Evolutionary conservation across 2,329 filamentous ascomycete genomes (phyloP), one percentile per base, ranked within the genome.

Genomic region (Trichoderma hamatum): DNA sequence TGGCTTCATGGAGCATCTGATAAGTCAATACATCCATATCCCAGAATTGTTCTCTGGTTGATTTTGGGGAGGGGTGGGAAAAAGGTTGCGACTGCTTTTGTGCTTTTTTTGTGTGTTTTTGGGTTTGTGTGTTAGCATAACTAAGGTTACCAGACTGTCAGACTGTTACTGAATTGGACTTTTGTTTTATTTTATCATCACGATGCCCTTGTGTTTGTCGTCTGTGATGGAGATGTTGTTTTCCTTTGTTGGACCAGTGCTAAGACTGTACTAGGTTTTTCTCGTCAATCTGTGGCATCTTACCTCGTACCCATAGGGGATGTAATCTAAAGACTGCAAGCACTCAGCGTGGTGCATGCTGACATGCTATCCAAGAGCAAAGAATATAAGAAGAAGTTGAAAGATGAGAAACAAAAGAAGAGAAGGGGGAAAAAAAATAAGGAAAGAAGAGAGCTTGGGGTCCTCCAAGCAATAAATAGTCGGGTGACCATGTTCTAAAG

Each of bases 161-260:
- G 36, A 65, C 54, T 56, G 51, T 65, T 43, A 65, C 52, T 65
- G 24, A 65, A 65, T 56, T 56, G 36, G n/a, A 63, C 19, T 49
- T 63, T 52, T 46, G 26, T 56, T 65, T 49, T 28, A n/a, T n/a
- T n/a, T n/a, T n/a, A n/a, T 36, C 26, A 19, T 21, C 21, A 26
- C n/a, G 34, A 39, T 56, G 28, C 34, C 24, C 62, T n/a, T 52
- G 3, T 56, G 14, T 4, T 9, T 26, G 13, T 4, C 6, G 24
- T 16, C 26, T 7, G 24, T 14, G 34, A 56, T 65, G 34, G 14
- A 49, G 13, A 10, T 10, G 24, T 34, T 34, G 5, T n/a, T 28
- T 2, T 56, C 14, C 6, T 9, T 43, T 6, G 2, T 43, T 43
- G 26, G 10, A 13, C 26, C 14, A 26, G 36, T n/a, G 28, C 36